phyloP scores from a whole-genome alignment of 2,329 filamentous ascomycete genomes.

The Dissoconium aciculare region DNA sequence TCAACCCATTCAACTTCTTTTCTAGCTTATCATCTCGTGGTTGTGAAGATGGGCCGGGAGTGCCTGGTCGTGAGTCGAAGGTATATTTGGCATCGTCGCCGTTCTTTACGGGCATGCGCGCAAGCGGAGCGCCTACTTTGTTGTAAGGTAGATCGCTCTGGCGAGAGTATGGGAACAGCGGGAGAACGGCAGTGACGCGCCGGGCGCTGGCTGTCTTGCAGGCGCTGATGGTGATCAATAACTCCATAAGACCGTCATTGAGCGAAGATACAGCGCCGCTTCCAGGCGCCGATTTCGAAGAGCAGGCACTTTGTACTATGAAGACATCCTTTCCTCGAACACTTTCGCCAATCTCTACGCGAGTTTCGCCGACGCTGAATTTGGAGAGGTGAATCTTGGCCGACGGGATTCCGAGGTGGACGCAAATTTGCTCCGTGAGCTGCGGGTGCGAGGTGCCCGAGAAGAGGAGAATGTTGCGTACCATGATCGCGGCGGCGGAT shows the following conservation, averaged over 20 bases:
- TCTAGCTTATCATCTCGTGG: conserved; percentile 36
- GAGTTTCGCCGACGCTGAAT: conserved; percentile 88
- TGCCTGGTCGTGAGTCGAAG: conserved; percentile 83
- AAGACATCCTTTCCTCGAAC: conserved; percentile 98
- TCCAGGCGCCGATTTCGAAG: conserved; percentile 29
- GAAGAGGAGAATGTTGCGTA: conserved; percentile 86
- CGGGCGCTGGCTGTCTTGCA: conserved; percentile 90
- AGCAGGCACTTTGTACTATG: conserved; percentile 64
- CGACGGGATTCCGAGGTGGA: conserved; percentile 70
- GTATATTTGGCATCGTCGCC: conserved; percentile 50
- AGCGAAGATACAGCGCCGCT: conserved; percentile 54
- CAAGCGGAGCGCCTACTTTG: conserved; percentile 78
- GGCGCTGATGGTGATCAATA: conserved; percentile 95
- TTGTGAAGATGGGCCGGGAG: conserved; percentile 56
- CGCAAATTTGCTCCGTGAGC: conserved; percentile 75
- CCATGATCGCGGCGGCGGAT: conserved; percentile 43
- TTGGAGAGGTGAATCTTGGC: conserved; percentile 75
- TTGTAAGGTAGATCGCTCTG: conserved; percentile 96
- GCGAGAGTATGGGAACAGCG: conserved; percentile 90
- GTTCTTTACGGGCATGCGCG: conserved; percentile 47
- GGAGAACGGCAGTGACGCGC: conserved; percentile 83
- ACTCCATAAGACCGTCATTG: conserved; percentile 91
- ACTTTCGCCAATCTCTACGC: conserved; percentile 90
- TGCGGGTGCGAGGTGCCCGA: conserved; percentile 85
- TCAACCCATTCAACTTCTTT: conserved; percentile 56